phyloP scores from a whole-genome alignment of 345 rosid genomes.

The Eutrema heterophyllum region DNA sequence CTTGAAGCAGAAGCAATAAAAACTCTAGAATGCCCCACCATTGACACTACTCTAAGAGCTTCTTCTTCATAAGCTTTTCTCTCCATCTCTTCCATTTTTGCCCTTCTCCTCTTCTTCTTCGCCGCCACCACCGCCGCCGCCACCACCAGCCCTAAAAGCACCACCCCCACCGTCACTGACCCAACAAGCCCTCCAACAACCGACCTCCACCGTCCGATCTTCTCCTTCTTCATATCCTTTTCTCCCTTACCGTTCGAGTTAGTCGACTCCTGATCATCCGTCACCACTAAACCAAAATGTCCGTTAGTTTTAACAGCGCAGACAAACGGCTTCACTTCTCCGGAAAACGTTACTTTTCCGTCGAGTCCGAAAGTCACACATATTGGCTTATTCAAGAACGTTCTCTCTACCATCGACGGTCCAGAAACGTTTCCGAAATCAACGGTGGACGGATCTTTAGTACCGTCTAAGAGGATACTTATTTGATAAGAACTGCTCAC shows the following conservation, averaged over 20 bases:
- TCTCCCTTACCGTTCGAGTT: constrained; percentile 47
- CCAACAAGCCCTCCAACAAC: constrained; percentile 78
- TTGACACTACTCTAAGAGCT: constrained; percentile 78
- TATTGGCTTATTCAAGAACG: constrained; percentile 39
- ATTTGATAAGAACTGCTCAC: constrained; percentile 51
- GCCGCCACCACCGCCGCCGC: constrained; percentile 66
- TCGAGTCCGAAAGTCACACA: constrained; percentile 70
- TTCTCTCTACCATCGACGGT: constrained; percentile 7
- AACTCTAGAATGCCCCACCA: constrained; percentile 86
- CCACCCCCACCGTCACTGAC: constrained; percentile 49
- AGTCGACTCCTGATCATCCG: constrained; percentile 24
- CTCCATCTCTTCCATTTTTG: constrained; percentile 72
- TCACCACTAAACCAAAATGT: constrained; percentile 73
- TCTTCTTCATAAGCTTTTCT: constrained; percentile 93
- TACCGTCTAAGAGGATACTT: constrained; percentile 37
- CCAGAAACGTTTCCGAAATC: constrained; percentile 43
- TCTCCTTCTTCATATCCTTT: constrained; percentile 26
- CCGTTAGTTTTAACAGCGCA: constrained; percentile 62
- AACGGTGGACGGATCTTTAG: constrained; percentile 52
- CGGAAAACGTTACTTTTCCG: constrained; percentile 50
- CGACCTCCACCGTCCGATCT: constrained; percentile 69
- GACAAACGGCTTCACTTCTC: constrained; percentile 45
- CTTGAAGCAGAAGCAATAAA: constrained; percentile 65
- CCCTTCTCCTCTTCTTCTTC: constrained; percentile 75
- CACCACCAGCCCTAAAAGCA: constrained; percentile 62